Evolutionary conservation across 768 basidiomycete genomes (phyloP), one percentile per base, ranked within the genome.

Genomic region (Agrocybe chaxingu): DNA sequence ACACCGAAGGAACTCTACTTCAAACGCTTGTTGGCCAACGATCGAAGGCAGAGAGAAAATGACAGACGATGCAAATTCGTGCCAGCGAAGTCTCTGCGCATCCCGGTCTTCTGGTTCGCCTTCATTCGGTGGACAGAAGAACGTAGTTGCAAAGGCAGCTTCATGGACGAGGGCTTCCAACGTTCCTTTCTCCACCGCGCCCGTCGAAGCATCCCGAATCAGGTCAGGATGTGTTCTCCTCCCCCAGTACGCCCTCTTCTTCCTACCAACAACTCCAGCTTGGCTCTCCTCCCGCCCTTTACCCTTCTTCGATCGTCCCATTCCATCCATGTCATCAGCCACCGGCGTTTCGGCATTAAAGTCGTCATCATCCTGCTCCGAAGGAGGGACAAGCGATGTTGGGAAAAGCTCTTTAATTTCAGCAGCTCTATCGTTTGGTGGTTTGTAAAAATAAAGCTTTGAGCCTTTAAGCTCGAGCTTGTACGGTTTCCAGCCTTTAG

Each of bases 391-490:
- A 12, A 89, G 67, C 7, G 72, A 80, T 0, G 79, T 75, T 8
- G 89, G 85, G 59, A 95, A 95, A 19, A 92, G 68, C 7, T 86
- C 84, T 62, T 84, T 88, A 46, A 92, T 75, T 0, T 75, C 85
- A 1, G 72, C 68, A 18, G 67, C 70, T 49, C 83, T 73, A 55
- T 94, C 92, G 29, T 76, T 73, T 0, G 92, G 89, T 0, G 89
- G 82, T 60, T 94, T 95, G 64, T 89, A 92, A 60, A 94, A 88
- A 64, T 88, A 86, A 43, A 95, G 59, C 64, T 94, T 94, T 9
- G 86, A 81, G 5, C 92, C 92, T 61, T 89, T 87, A 24, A 95
- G 70, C 57, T 91, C 86, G 40, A 87, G 76, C 65, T 93, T 92
- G 72, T 80, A 90, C 4, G 89, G 81, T 63, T 93, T 94, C 92